Conservation (phyloP, 139 green algal genomes). For the Tetratostichococcus sp. region DNA sequence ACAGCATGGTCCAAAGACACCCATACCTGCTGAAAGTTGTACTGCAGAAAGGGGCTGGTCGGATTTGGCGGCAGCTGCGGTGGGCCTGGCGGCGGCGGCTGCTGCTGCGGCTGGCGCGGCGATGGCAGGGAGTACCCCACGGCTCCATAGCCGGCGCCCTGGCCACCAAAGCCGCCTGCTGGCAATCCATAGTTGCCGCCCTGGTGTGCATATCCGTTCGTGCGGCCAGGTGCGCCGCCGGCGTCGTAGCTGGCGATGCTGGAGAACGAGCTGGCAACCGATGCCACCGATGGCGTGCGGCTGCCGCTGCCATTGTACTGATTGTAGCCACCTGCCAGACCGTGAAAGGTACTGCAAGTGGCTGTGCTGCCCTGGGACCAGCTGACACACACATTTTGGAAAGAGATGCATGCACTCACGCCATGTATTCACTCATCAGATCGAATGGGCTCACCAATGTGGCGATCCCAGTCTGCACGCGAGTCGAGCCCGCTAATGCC, state of each 20-base stretch:
- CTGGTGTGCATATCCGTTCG: neutral
- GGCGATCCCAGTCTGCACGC: neutral
- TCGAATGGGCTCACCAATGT: too few relatives aligned
- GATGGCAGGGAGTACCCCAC: neutral
- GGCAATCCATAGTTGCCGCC: neutral
- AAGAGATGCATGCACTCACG: too few relatives aligned
- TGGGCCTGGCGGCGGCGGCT: too few relatives aligned
- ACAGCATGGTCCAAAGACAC: too few relatives aligned
- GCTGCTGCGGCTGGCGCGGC: neutral
- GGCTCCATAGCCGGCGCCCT: neutral
- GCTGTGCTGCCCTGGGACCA: too few relatives aligned
- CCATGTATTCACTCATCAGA: too few relatives aligned
- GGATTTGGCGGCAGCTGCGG: neutral
- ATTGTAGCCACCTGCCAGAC: too few relatives aligned
- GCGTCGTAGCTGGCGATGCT: neutral
- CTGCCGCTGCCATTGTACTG: neutral
- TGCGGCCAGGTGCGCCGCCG: too few relatives aligned
- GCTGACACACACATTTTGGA: too few relatives aligned
- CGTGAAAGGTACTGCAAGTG: too few relatives aligned
- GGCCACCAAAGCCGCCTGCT: neutral
- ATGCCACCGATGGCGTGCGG: neutral
- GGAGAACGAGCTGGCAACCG: neutral
- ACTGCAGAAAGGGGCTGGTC: neutral
- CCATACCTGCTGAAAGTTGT: neutral
- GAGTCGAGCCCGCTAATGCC: neutral